These are phyloP conservation scores for Fusarium acutatum DNA, from an alignment of 2,329 filamentous ascomycete species.

Conservation along the genomic window DNA sequence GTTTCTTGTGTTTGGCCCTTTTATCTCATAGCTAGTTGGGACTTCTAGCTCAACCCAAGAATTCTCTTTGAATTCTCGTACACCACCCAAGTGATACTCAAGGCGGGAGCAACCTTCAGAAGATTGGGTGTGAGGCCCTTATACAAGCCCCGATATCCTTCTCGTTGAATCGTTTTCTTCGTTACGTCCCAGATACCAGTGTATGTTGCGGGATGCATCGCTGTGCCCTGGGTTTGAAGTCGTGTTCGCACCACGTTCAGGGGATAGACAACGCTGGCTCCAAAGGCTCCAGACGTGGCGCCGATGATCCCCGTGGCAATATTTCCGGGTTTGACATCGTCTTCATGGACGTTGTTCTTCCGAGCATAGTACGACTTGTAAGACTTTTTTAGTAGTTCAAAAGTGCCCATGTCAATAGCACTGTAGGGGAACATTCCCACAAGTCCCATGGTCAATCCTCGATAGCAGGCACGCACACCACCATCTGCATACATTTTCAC, in stretches of 20 bases:
- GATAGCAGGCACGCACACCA: conserved; percentile 81
- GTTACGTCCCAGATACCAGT: conserved; percentile 91
- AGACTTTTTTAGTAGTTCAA: conserved; percentile 86
- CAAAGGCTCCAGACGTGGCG: conserved; percentile 88
- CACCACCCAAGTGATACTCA: conserved; percentile 94
- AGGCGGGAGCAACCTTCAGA: conserved; percentile 92
- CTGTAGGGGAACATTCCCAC: conserved; percentile 98
- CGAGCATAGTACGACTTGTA: conserved; percentile 77
- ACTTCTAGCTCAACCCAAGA: conserved; percentile 59
- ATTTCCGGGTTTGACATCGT: conserved; percentile 83
- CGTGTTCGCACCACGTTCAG: conserved; percentile 92
- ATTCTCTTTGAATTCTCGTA: conserved; percentile 89
- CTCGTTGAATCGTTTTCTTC: conserved; percentile 79
- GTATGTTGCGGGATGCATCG: conserved; percentile 90
- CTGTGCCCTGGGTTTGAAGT: conserved; percentile 92
- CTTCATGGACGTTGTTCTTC: conserved; percentile 76
- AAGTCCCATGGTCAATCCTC: conserved; percentile 91
- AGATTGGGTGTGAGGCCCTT: conserved; percentile 95
- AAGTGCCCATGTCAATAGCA: conserved; percentile 94
- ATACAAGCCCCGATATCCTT: conserved; percentile 88
- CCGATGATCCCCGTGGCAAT: conserved; percentile 89
- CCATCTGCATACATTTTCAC: conserved; percentile 85
- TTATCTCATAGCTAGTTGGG: background rate
- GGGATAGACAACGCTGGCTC: conserved; percentile 93
- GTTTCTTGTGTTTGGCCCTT: conserved; percentile 4